Evolutionary conservation across 2,329 filamentous ascomycete genomes (phyloP).

Genomic region (Verticillium longisporum): DNA sequence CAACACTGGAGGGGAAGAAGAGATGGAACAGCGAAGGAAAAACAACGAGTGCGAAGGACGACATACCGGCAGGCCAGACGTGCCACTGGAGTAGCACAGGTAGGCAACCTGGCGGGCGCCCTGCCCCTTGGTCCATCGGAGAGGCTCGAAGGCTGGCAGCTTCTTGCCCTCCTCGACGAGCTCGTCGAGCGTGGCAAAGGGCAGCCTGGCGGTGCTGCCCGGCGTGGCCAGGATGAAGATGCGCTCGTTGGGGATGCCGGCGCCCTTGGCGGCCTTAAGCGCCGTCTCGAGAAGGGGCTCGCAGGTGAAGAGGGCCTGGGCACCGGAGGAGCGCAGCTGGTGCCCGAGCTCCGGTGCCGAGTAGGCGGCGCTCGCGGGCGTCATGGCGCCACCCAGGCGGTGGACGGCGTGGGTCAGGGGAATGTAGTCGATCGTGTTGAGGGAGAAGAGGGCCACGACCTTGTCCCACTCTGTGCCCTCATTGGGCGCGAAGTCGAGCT

Average conservation of each 20-base stretch:
- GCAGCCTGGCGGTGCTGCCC: conserved; percentile 39
- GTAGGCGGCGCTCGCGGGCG: conserved; percentile 70
- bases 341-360: conserved; percentile 63
- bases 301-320: conserved; percentile 67
- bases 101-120: conserved; percentile 65
- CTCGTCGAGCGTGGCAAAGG: conserved; percentile 60
- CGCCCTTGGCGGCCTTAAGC: conserved; percentile 53
- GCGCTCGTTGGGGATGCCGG: conserved; percentile 51
- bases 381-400: conserved; percentile 65
- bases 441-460: conserved; percentile 67
- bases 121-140: conserved; percentile 58
- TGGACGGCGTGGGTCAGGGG: conserved; percentile 69
- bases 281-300: conserved; percentile 54
- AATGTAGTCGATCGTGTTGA: conserved; percentile 76
- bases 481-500: conserved; percentile 65
- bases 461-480: conserved; percentile 75
- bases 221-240: conserved; percentile 67
- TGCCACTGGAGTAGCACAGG: conserved; percentile 75
- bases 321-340: conserved; percentile 62
- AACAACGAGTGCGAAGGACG: conserved; percentile 11
- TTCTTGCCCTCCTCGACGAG: conserved; percentile 54
- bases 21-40: background rate
- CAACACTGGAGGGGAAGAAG: no score
- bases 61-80: conserved; percentile 65
- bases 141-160: conserved; percentile 43